Conservation (phyloP, 176 grass and related monocot species). For the Eremochloa ophiuroides region DNA sequence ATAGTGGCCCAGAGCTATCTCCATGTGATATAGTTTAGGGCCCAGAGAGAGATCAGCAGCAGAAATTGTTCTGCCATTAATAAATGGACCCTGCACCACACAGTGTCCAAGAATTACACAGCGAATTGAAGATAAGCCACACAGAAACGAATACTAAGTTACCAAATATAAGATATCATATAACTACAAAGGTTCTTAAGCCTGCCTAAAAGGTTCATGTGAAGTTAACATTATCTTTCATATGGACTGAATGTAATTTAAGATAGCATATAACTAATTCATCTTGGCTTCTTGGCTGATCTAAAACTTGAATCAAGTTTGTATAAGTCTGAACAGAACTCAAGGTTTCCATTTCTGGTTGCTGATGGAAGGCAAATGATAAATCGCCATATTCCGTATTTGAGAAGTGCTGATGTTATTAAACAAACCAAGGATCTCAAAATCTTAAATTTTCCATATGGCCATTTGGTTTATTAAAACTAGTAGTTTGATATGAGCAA, state of each 20-base stretch:
- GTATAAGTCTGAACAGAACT: not conserved
- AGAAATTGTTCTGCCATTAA: slow-evolving; percentile 70
- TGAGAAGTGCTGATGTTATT: not conserved
- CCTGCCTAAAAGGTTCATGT: not conserved
- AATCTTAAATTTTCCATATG: not conserved
- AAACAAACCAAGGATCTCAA: slow-evolving; percentile 1
- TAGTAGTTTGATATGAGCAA: not conserved
- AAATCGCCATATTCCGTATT: not conserved
- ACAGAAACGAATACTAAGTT: slow-evolving; percentile 9
- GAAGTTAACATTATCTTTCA: not conserved
- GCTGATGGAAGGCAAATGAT: not conserved
- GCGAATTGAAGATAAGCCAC: not conserved
- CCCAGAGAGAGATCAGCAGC: slow-evolving; percentile 75
- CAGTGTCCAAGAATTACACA: slow-evolving; percentile 4
- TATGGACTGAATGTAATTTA: slow-evolving; percentile 8
- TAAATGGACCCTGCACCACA: slow-evolving; percentile 74
- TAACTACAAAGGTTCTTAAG: not conserved
- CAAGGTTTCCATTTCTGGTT: not conserved
- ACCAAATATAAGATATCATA: slow-evolving; percentile 5
- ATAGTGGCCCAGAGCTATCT: slow-evolving; percentile 81
- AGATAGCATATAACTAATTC: not conserved
- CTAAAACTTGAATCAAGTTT: not conserved
- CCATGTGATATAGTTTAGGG: slow-evolving; percentile 94
- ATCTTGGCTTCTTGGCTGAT: not conserved
- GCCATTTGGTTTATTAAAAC: not conserved